Base-by-base conservation (phyloP, 345 rosid species). In the Pugionium dolabratum region DNA sequence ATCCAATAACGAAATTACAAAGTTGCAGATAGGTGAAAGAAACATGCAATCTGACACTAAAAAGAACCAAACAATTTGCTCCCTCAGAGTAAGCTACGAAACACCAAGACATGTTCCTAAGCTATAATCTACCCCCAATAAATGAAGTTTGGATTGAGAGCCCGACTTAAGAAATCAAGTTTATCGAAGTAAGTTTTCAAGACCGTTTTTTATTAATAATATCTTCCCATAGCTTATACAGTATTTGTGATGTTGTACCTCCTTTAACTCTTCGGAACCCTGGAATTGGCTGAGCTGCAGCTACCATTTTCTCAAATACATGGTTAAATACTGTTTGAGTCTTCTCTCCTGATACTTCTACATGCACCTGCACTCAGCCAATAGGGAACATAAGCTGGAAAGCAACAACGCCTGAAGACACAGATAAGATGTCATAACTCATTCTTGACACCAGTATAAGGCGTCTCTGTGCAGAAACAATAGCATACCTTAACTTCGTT, bases 211-310 rank as follows among this genome's bases (percentile, higher is more conserved):
- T 1, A 72, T 42, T 63, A n/a, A 54, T 10, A 62, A 4, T 7
- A 3, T 42, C 25, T 44, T 64, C 39, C 11, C 32, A n/a, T 5
- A 50, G 59, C 36, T 31, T 4, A 56, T 48, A 59, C 11, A 39
- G 40, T 36, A 51, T 51, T 0, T 35, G 51, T 59, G 57, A 59
- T 26, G 43, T 45, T 32, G 33, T 78, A 87, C 98, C 98, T 82
- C 98, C 98, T 79, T 93, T 89, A 54, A 75, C 94, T 80, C 94
- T 82, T 59, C 98, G 87, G 69, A 93, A 93, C 26, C 98, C 97
- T 0, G 97, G 98, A 57, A 89, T 93, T 59, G 98, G 98, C 81
- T 93, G 98, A 26, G 97, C 97, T 27, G 86, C 98, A 61, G 89
- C 95, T 30, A 89, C 97, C 94, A 93, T 87, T 83, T 80, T 86